Evolutionary conservation across 2,329 filamentous ascomycete genomes (phyloP).

Genomic region (Microsporum audouinii): DNA sequence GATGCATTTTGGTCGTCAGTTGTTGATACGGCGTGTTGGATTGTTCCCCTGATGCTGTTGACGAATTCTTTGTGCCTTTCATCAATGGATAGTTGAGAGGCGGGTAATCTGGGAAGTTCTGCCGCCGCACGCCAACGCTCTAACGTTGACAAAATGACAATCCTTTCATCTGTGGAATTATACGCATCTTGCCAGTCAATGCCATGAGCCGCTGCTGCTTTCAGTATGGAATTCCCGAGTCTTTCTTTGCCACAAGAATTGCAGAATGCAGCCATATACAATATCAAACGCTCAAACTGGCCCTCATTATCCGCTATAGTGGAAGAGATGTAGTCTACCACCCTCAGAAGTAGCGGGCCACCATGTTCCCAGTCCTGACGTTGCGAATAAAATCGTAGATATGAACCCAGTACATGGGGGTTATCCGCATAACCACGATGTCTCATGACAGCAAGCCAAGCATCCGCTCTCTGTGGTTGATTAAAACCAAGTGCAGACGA

Average conservation of each 20-base stretch:
- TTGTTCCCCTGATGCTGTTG: neutral
- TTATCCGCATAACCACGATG: conserved; percentile 28
- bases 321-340: conserved; percentile 27
- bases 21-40: neutral
- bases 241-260: conserved; percentile 24
- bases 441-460: conserved; percentile 29
- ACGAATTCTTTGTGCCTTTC: conserved; percentile 3
- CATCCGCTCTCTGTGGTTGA: conserved; percentile 31
- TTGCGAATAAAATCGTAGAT: conserved; percentile 29
- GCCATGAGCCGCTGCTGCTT: conserved; percentile 27
- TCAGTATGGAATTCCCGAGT: conserved; percentile 24
- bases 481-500: conserved; percentile 30
- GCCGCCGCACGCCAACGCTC: conserved; percentile 23
- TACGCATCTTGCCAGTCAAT: conserved; percentile 22
- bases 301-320: conserved; percentile 10
- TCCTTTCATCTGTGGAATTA: conserved; percentile 21
- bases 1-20: neutral
- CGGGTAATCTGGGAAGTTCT: conserved; percentile 8
- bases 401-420: conserved; percentile 27
- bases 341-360: conserved; percentile 22
- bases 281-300: conserved; percentile 25
- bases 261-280: conserved; percentile 31
- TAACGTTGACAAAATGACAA: conserved; percentile 13
- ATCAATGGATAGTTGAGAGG: neutral
- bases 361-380: conserved; percentile 30